Conservation (phyloP, 371 early-diverging fungal species). For the Coemansia sp. region DNA sequence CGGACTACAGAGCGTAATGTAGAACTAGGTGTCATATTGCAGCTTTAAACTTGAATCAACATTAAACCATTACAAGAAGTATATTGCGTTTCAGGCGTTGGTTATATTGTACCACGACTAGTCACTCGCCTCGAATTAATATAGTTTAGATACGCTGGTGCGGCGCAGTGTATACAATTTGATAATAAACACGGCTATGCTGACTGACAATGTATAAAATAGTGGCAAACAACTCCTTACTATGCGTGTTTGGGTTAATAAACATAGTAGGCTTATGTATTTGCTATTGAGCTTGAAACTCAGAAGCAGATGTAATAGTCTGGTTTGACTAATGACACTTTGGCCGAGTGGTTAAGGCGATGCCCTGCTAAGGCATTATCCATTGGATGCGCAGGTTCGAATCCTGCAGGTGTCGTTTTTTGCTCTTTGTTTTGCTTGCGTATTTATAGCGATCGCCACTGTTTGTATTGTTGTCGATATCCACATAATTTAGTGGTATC, state of each 20-base stretch:
- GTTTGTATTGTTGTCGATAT: no score
- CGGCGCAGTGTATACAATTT: no score
- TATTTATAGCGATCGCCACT: background rate
- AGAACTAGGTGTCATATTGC: background rate
- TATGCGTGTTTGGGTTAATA: background rate
- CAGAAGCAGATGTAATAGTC: background rate
- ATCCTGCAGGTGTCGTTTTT: constrained; percentile 43
- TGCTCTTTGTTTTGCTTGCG: background rate
- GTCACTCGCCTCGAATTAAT: no score
- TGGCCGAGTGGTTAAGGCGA: constrained; percentile 45
- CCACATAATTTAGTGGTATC: no score
- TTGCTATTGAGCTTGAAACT: background rate
- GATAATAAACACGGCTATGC: background rate
- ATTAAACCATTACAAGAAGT: background rate
- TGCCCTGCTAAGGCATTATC: constrained; percentile 40
- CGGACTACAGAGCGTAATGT: constrained; percentile 35
- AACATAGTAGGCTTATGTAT: background rate
- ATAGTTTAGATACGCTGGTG: no score
- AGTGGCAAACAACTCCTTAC: no score
- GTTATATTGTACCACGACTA: no score
- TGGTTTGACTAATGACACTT: constrained; percentile 17
- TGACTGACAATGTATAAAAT: background rate
- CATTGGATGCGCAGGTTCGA: constrained; percentile 43
- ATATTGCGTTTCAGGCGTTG: no score
- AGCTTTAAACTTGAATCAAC: background rate